Evolutionary conservation across 805 yeast species (phyloP).

Genomic region (Candida boidinii): DNA sequence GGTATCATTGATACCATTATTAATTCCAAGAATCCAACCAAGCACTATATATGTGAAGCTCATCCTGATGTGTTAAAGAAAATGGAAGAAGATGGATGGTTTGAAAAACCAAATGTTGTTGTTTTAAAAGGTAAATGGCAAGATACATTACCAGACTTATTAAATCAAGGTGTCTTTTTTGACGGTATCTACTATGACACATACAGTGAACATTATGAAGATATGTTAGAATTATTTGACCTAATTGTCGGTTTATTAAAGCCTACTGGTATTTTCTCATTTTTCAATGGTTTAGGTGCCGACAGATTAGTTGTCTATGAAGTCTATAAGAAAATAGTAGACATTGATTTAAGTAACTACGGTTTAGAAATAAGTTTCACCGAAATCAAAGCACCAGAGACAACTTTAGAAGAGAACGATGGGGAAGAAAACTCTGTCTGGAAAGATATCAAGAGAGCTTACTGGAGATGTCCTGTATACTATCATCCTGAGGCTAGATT

Average conservation of each 20-base stretch:
- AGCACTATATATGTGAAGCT: conserved; percentile 87
- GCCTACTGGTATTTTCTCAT: conserved; percentile 79
- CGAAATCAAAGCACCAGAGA: conserved; percentile 37
- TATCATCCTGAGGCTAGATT: conserved; percentile 59
- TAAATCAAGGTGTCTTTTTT: conserved; percentile 62
- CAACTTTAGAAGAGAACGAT: conserved; percentile 26
- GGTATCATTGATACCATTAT: conserved; percentile 86
- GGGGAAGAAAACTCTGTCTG: conserved; percentile 38
- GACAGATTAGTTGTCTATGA: conserved; percentile 69
- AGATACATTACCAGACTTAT: conserved; percentile 57
- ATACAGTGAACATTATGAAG: conserved; percentile 83
- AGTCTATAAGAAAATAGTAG: conserved; percentile 78
- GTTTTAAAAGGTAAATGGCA: conserved; percentile 92
- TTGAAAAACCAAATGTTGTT: conserved; percentile 59
- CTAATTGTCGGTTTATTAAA: conserved; percentile 71
- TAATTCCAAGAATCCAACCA: conserved; percentile 45
- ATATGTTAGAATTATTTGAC: conserved; percentile 82
- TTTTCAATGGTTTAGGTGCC: conserved; percentile 87
- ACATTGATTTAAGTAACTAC: conserved; percentile 67
- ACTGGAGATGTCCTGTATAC: conserved; percentile 62
- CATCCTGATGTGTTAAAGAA: conserved; percentile 83
- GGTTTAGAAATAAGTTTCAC: conserved; percentile 62
- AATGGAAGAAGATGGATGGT: conserved; percentile 75
- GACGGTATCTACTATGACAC: conserved; percentile 94
- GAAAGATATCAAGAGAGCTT: conserved; percentile 53